Conservation (phyloP, 1,139 yeast genomes). For the Hanseniaspora uvarum region DNA sequence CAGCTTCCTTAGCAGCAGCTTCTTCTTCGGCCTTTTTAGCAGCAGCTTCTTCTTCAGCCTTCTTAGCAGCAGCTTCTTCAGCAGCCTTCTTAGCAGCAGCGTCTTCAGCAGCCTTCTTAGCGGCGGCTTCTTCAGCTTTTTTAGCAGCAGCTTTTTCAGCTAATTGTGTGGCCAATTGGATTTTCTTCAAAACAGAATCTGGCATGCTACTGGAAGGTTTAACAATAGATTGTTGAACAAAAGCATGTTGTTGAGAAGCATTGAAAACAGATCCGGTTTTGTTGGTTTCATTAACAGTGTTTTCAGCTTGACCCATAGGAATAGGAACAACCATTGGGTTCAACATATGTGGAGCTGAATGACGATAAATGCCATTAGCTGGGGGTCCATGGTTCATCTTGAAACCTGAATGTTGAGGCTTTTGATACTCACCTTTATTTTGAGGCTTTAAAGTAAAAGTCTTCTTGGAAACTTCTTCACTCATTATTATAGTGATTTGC, state of each 20-base stretch:
- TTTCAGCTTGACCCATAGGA: conserved; percentile 13
- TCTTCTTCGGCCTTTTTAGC: conserved; percentile 10
- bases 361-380: neutral
- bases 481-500: conserved; percentile 19
- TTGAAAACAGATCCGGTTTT: neutral
- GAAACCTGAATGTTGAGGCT: conserved; percentile 19
- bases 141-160: conserved; percentile 18
- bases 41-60: conserved; percentile 12
- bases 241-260: conserved; percentile 3
- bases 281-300: conserved; percentile 13
- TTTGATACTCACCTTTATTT: conserved; percentile 20
- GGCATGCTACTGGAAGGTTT: conserved; percentile 20
- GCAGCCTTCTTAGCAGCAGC: conserved; percentile 17
- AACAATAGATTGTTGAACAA: conserved; percentile 18
- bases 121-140: conserved; percentile 20
- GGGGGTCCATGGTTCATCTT: conserved; percentile 18
- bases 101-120: conserved; percentile 20
- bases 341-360: neutral
- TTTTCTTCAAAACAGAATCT: conserved; percentile 11
- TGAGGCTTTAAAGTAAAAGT: conserved; percentile 21
- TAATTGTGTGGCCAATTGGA: neutral
- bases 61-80: conserved; percentile 21
- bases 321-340: neutral
- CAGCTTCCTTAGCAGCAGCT: conserved; percentile 11
- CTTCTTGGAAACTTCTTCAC: conserved; percentile 25